phyloP scores from a whole-genome alignment of 495 filamentous ascomycete genomes.

The Cercophora samala region DNA sequence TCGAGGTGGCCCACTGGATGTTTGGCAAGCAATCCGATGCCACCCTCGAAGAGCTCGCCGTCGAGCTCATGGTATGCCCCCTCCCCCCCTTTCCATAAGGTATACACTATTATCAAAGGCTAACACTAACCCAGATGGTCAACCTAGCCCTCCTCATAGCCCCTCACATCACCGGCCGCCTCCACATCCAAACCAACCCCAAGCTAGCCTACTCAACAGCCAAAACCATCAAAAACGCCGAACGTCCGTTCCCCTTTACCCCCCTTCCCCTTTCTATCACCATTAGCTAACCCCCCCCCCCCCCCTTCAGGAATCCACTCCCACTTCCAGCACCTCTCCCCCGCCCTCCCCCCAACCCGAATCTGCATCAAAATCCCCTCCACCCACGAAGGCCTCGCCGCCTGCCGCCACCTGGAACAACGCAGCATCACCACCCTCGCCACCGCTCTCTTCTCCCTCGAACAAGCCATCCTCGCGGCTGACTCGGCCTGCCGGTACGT shows the following conservation, averaged over 20 bases:
- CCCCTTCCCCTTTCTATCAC: no score
- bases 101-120: background rate
- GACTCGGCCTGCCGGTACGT: constrained; percentile 58
- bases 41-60: constrained; percentile 49
- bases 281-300: no score
- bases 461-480: constrained; percentile 55
- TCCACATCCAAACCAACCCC: constrained; percentile 64
- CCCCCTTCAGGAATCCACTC: constrained; percentile 22
- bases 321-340: constrained; percentile 46
- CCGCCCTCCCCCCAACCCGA: constrained; percentile 45
- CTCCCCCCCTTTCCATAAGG: background rate
- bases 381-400: constrained; percentile 63
- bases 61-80: constrained; percentile 55
- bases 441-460: constrained; percentile 59
- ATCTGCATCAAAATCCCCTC: constrained; percentile 62
- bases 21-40: constrained; percentile 39
- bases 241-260: constrained; percentile 52
- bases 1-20: constrained; percentile 40
- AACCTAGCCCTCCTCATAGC: constrained; percentile 45
- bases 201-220: constrained; percentile 51
- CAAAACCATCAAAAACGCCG: constrained; percentile 54
- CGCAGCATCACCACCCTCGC: constrained; percentile 55
- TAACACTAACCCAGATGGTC: constrained; percentile 32
- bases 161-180: constrained; percentile 49
- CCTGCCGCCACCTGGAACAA: constrained; percentile 55